Conservation (phyloP, 352 stramenopile species). For the Phytophthora citricola region DNA sequence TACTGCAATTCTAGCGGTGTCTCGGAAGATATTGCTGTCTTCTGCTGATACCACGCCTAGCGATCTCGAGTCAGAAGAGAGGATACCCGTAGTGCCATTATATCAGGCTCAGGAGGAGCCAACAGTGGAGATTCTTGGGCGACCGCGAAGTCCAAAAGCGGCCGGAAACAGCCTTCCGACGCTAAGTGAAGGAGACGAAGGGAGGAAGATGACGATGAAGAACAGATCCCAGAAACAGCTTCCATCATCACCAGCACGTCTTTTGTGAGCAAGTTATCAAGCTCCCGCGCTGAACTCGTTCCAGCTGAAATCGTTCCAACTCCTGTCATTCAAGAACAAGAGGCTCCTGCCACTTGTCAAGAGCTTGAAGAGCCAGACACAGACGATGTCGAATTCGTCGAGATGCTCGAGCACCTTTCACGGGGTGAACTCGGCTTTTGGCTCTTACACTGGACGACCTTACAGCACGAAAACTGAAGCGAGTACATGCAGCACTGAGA, state of each 20-base stretch:
- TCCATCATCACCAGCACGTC: neutral
- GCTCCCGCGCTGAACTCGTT: neutral
- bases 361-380: conserved; percentile 11
- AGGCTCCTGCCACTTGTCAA: neutral
- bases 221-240: conserved; percentile 30
- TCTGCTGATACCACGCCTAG: neutral
- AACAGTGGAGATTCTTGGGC: neutral
- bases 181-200: conserved; percentile 23
- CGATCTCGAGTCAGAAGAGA: neutral
- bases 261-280: conserved; percentile 9
- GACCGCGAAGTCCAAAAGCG: conserved; percentile 7
- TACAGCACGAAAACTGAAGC: conserved; percentile 33
- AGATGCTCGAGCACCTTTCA: conserved; percentile 46
- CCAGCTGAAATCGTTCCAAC: neutral
- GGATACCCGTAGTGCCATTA: conserved; percentile 2
- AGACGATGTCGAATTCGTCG: conserved; percentile 27
- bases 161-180: conserved; percentile 20
- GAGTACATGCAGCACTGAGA: conserved; percentile 37
- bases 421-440: conserved; percentile 39
- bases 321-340: no score
- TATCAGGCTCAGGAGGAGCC: neutral
- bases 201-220: conserved; percentile 27
- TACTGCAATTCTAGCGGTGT: conserved; percentile 25
- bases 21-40: conserved; percentile 23
- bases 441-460: conserved; percentile 37